phyloP scores from a whole-genome alignment of 441 rosid species.

The Kokia cookei region DNA sequence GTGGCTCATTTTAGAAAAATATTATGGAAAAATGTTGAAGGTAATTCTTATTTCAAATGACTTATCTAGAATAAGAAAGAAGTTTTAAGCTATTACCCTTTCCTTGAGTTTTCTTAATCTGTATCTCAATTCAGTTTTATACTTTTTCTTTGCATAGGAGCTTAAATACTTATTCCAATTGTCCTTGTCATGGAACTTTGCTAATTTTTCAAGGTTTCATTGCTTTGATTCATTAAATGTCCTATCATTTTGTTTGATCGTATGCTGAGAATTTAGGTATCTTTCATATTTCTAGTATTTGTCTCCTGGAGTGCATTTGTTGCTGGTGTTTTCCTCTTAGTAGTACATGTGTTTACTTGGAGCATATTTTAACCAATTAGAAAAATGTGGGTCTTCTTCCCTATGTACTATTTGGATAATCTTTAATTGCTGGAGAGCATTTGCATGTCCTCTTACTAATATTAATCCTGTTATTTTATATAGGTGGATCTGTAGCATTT shows the following conservation, averaged over 20 bases:
- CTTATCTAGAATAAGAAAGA: background rate
- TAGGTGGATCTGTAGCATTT: slow-evolving; percentile 35
- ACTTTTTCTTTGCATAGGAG: background rate
- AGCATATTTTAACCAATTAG: background rate
- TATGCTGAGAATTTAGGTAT: background rate
- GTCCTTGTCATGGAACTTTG: background rate
- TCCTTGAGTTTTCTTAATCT: background rate
- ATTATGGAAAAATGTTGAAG: background rate
- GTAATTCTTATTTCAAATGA: background rate
- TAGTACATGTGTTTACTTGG: background rate
- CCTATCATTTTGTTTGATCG: background rate
- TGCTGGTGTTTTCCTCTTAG: background rate
- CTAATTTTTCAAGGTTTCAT: background rate
- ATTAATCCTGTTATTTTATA: slow-evolving; percentile 7
- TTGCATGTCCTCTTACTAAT: background rate
- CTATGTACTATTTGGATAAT: background rate
- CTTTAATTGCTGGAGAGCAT: background rate
- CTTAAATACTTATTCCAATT: background rate
- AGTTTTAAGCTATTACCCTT: background rate
- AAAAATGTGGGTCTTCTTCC: background rate
- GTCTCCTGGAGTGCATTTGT: background rate
- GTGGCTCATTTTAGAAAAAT: background rate
- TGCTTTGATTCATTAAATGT: background rate
- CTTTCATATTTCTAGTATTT: background rate
- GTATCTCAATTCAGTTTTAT: background rate